Evolutionary conservation across 2,329 filamentous ascomycete species (phyloP).

Genomic region (Aspergillus caelatus): DNA sequence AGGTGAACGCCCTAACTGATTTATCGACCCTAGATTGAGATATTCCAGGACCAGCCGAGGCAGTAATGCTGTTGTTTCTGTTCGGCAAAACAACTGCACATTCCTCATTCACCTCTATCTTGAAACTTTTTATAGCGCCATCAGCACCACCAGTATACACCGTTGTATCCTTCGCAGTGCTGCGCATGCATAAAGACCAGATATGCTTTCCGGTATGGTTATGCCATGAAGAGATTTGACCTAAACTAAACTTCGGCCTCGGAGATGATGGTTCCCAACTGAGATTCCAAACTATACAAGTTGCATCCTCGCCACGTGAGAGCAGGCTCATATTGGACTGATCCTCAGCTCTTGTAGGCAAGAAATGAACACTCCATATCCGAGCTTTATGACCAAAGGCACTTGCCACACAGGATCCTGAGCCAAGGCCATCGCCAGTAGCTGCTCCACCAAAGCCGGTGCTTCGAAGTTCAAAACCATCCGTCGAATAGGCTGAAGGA

Average conservation of each 20-base stretch:
- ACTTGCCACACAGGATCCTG: conserved; percentile 62
- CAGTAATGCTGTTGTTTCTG: conserved; percentile 16
- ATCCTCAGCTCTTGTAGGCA: conserved; percentile 36
- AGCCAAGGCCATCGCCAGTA: conserved; percentile 35
- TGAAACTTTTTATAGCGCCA: conserved; percentile 57
- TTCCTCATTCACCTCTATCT: conserved; percentile 20
- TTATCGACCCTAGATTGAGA: conserved; percentile 17
- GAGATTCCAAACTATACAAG: conserved; percentile 71
- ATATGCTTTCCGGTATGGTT: conserved; percentile 87
- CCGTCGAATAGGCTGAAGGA: conserved; percentile 39
- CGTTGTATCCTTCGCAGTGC: conserved; percentile 37
- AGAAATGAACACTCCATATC: conserved; percentile 84
- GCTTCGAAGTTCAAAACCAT: conserved; percentile 49
- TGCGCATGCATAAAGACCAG: conserved; percentile 67
- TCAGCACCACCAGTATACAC: conserved; percentile 84
- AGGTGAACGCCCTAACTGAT: conserved; percentile 34
- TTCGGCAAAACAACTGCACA: conserved; percentile 18
- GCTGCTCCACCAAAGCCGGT: conserved; percentile 64
- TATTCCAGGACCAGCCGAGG: conserved; percentile 12
- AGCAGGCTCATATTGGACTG: conserved; percentile 56
- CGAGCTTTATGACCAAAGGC: conserved; percentile 85
- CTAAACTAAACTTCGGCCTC: conserved; percentile 26
- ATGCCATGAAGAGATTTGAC: conserved; percentile 57
- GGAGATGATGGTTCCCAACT: conserved; percentile 35
- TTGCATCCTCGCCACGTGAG: conserved; percentile 85